phyloP scores from a whole-genome alignment of 2,329 filamentous ascomycete genomes.

The Colletotrichum scovillei region DNA sequence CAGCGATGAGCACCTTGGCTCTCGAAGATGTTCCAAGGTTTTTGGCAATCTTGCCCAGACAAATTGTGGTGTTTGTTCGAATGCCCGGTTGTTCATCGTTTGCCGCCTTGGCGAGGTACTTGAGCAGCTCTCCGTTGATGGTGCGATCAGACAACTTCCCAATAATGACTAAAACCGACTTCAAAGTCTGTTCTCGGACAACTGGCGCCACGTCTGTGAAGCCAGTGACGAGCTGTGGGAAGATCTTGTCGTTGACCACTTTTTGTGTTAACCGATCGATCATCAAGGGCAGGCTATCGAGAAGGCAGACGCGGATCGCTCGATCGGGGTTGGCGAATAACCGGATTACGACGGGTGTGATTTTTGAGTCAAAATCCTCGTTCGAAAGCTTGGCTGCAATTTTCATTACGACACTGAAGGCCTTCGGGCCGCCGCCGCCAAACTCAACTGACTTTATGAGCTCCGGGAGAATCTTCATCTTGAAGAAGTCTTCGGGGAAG shows the following conservation, averaged over 20 bases:
- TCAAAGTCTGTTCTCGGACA: conserved; percentile 94
- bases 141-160: conserved; percentile 91
- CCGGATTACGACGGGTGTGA: conserved; percentile 88
- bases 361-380: conserved; percentile 87
- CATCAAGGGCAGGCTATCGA: conserved; percentile 91
- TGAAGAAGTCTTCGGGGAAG: conserved; percentile 98
- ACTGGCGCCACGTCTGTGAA: conserved; percentile 93
- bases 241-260: conserved; percentile 95
- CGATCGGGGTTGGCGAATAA: conserved; percentile 92
- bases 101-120: conserved; percentile 92
- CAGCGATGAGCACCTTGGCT: conserved; percentile 91
- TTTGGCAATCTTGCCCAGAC: conserved; percentile 93
- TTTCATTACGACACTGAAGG: conserved; percentile 88
- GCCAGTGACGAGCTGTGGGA: conserved; percentile 93
- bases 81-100: conserved; percentile 99
- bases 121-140: conserved; percentile 92
- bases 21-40: conserved; percentile 83
- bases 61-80: conserved; percentile 97
- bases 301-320: conserved; percentile 87
- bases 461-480: conserved; percentile 95
- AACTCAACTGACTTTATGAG: conserved; percentile 99
- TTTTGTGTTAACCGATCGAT: conserved; percentile 91
- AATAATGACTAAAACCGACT: conserved; percentile 89
- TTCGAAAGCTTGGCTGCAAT: conserved; percentile 87
- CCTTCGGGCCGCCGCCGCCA: conserved; percentile 92